Base-by-base conservation (phyloP, 2,329 filamentous ascomycete genomes). In the Aureobasidium vineae region DNA sequence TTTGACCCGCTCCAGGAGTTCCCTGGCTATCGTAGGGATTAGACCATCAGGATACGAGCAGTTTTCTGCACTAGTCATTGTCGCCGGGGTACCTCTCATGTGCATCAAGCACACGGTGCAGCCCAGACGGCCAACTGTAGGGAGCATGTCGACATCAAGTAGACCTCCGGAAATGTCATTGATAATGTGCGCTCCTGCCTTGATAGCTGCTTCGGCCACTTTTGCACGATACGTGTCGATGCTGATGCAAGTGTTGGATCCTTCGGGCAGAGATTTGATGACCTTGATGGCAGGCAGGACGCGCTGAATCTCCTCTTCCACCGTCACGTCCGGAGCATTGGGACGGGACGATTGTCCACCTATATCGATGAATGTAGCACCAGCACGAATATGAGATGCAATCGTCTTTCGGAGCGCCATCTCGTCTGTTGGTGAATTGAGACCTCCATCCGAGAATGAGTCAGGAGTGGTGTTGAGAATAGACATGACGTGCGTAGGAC, bases 391-490 rank as follows among this genome's bases (percentile, higher is more conserved):
- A 74, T 92, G 88, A 13, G 78, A 71, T 59, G 81, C 78, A 19
- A 93, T 82, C 1, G 85, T 89, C 15, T 81, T 74, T 15, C 82
- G 78, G 31, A 95, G 82, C 31, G 79, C 71, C 28, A 76, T 69
- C 1, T 79, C 68, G 69, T 85, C 81, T 6, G 69, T 73, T 28
- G 80, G 73, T 50, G 79, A 78, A 76, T 92, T 85, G 10, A 81
- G 73, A 10, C 92, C 92, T 63, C 92, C 94, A 74, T 98, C 93
- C 0, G 94, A 98, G 80, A 99, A 99, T 11, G 94, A 98, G 79
- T 99, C 94, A 0, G 94, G 94, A 0, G 95, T 98, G 63, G 96
- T 80, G 77, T 99, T 99, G 53, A 98, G 82, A 70, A 99, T 96
- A 65, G 90, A 91, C 95, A 99, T 99, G 71, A 97, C 79, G 53